Conservation (phyloP, 2,329 filamentous ascomycete genomes). For the Talaromyces sp. region DNA sequence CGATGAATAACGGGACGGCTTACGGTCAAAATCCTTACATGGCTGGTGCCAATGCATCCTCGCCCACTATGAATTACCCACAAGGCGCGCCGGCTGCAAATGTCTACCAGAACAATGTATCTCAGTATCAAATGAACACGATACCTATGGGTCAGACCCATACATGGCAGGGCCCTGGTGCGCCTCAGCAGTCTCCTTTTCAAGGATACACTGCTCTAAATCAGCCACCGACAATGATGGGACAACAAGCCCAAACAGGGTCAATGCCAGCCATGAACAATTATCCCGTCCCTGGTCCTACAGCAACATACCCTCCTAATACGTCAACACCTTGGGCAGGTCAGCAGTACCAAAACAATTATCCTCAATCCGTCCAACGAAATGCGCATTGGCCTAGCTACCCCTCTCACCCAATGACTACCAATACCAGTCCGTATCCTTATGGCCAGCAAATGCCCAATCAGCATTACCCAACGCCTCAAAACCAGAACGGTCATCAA, state of each 20-base stretch:
- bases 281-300: slow-evolving; percentile 29
- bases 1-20: slow-evolving; percentile 28
- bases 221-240: slow-evolving; percentile 34
- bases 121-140: slow-evolving; percentile 33
- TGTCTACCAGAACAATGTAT: slow-evolving; percentile 30
- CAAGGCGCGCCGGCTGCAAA: slow-evolving; percentile 25
- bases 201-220: slow-evolving; percentile 35
- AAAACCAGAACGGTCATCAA: slow-evolving; percentile 70
- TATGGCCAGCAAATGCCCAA: slow-evolving; percentile 69
- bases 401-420: slow-evolving; percentile 30
- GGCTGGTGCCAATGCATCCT: slow-evolving; percentile 33
- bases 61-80: slow-evolving; percentile 29
- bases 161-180: slow-evolving; percentile 32
- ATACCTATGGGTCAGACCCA: slow-evolving; percentile 30
- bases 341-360: slow-evolving; percentile 29
- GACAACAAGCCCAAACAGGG: slow-evolving; percentile 31
- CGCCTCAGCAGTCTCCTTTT: slow-evolving; percentile 34
- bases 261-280: slow-evolving; percentile 37
- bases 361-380: slow-evolving; percentile 32
- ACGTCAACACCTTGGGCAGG: slow-evolving; percentile 29
- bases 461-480: slow-evolving; percentile 51
- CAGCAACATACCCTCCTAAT: slow-evolving; percentile 28
- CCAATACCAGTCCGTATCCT: slow-evolving; percentile 56
- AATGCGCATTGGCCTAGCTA: slow-evolving; percentile 40
- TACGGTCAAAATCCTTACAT: slow-evolving; percentile 31